A percentile compares a stretch with the other conserved stretches of the same genome.
Evolutionary conservation across 1,139 yeast species (phyloP).

Genomic region (Suhomyces wounanorum): DNA sequence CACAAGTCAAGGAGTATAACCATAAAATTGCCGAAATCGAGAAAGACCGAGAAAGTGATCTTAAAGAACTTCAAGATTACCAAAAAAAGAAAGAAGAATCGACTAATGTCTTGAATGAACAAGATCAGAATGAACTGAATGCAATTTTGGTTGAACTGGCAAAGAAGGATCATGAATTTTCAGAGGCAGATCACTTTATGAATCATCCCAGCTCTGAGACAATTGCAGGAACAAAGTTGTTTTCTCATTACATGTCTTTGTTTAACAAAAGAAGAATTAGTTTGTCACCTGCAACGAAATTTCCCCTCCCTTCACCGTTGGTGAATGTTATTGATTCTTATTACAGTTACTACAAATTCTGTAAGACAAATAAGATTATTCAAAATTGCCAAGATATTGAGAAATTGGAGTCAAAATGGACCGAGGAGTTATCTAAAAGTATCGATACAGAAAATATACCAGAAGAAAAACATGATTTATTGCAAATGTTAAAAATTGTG

Average conservation of each 20-base stretch:
- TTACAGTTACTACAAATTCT: constrained; percentile 38
- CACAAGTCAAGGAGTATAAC: constrained; percentile 11
- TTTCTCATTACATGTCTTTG: constrained; percentile 48
- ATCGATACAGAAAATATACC: constrained; percentile 34
- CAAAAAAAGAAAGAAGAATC: neutral
- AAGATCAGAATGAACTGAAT: neutral
- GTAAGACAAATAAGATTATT: constrained; percentile 25
- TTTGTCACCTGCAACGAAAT: constrained; percentile 73
- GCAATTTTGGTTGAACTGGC: neutral
- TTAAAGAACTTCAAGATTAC: neutral
- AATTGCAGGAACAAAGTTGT: constrained; percentile 5
- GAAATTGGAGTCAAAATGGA: constrained; percentile 28
- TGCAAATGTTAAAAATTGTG: constrained; percentile 42
- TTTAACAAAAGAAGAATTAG: constrained; percentile 59
- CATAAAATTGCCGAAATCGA: constrained; percentile 11
- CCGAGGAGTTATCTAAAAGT: constrained; percentile 30
- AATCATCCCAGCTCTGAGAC: constrained; percentile 4
- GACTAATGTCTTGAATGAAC: neutral
- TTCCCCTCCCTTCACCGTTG: constrained; percentile 66
- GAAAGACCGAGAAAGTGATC: neutral
- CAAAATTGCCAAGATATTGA: constrained; percentile 19
- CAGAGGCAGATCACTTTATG: neutral
- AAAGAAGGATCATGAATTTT: neutral
- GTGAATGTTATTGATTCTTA: constrained; percentile 58
- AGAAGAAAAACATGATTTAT: constrained; percentile 37